Percentiles rank a stretch among this genome's conserved stretches.
These are phyloP conservation scores for Ploettnerulaceae sp. DNA, from an alignment of 2,329 filamentous ascomycete species.

Conservation along the genomic window DNA sequence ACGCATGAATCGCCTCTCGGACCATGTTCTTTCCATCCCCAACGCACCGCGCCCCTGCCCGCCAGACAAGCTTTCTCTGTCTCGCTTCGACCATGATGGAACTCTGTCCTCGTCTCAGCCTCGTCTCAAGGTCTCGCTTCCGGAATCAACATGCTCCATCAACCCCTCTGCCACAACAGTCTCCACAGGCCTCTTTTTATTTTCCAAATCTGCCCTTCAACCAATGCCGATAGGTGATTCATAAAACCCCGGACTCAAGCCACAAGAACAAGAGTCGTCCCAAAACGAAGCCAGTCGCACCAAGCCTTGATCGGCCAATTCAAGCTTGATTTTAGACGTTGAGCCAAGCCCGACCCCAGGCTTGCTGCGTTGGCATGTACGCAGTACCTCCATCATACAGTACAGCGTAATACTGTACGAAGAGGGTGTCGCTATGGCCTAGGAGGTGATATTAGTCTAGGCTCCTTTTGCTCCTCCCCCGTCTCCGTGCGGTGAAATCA, in stretches of 20 bases:
- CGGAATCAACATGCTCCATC: not conserved
- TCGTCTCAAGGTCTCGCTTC: conserved; percentile 12
- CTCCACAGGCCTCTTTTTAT: not conserved
- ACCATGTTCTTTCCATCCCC: conserved; percentile 6
- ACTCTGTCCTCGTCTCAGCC: conserved; percentile 12
- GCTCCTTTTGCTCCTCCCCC: not conserved
- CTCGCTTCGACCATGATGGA: not conserved
- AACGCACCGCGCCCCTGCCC: not conserved
- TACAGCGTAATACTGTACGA: no score
- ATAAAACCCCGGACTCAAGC: not conserved
- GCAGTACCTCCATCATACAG: no score
- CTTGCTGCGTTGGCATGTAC: conserved; percentile 18
- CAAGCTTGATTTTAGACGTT: conserved; percentile 14
- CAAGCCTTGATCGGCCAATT: conserved; percentile 20
- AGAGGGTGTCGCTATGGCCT: no score
- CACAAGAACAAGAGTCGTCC: conserved; percentile 10
- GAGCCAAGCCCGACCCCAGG: conserved; percentile 4
- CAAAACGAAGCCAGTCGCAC: conserved; percentile 22
- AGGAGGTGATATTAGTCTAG: conserved; percentile 8
- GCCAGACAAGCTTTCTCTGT: conserved; percentile 1
- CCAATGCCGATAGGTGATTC: conserved; percentile 8
- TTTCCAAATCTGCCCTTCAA: conserved; percentile 4
- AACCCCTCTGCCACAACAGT: not conserved
- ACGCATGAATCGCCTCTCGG: conserved; percentile 8
- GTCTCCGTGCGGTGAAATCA: conserved; percentile 15